Conservation (phyloP, 805 yeast genomes). For the Lachancea sp. region DNA sequence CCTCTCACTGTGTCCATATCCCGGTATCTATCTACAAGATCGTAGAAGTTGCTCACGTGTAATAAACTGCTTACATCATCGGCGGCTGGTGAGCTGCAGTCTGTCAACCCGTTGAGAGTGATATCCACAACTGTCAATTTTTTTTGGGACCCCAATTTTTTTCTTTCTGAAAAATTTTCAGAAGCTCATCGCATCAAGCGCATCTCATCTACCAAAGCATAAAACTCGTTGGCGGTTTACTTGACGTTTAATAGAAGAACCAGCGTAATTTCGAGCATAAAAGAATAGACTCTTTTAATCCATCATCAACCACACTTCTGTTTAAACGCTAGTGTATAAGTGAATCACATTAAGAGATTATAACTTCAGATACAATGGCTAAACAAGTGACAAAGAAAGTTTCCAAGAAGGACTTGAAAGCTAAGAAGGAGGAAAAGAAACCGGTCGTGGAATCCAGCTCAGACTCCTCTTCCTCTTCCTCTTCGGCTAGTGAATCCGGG, state of each 20-base stretch:
- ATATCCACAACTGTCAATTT: background rate
- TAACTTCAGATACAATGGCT: constrained; percentile 3
- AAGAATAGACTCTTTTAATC: too few relatives aligned
- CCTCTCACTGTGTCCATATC: too few relatives aligned
- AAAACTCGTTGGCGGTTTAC: background rate
- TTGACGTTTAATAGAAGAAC: background rate
- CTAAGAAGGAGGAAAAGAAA: constrained; percentile 21
- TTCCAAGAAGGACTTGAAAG: constrained; percentile 25
- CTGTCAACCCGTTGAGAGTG: too few relatives aligned
- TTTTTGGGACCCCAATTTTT: too few relatives aligned
- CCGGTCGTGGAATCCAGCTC: constrained; percentile 20
- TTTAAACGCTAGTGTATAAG: too few relatives aligned
- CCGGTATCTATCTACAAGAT: too few relatives aligned
- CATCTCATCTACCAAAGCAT: constrained; percentile 4
- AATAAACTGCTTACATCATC: background rate
- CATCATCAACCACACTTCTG: too few relatives aligned
- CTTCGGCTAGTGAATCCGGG: constrained; percentile 14
- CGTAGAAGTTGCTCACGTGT: too few relatives aligned
- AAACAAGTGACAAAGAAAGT: constrained; percentile 19
- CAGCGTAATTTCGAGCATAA: background rate
- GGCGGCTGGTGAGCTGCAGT: background rate
- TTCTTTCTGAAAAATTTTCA: constrained; percentile 11
- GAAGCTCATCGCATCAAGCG: constrained; percentile 13
- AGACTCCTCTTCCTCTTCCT: constrained; percentile 15
- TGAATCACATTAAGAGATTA: constrained; percentile 4